These are phyloP conservation scores for Centrapalus pauciflorus DNA, from an alignment of 129 eudicot genomes.

Conservation along the genomic window DNA sequence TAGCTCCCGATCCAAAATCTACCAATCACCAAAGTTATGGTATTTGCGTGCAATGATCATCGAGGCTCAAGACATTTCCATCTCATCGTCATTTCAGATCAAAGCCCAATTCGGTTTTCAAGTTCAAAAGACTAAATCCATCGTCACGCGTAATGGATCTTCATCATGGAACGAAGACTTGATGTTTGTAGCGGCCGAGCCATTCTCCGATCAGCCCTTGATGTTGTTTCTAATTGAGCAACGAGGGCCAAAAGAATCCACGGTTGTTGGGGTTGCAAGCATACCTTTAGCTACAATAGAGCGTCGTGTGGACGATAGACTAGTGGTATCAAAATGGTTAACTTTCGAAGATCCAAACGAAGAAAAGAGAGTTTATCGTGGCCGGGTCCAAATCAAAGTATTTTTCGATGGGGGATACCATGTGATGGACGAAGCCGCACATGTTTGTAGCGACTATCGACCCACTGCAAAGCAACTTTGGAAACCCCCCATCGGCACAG, in stretches of 20 bases:
- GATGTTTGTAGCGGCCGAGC: slow-evolving; percentile 89
- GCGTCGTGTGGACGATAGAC: slow-evolving; percentile 88
- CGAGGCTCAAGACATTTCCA: slow-evolving; percentile 70
- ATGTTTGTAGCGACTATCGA: slow-evolving; percentile 90
- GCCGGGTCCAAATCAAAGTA: slow-evolving; percentile 73
- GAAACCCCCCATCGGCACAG: slow-evolving; percentile 74
- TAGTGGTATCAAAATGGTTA: slow-evolving; percentile 70
- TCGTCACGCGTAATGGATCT: slow-evolving; percentile 45
- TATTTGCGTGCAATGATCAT: slow-evolving; percentile 61
- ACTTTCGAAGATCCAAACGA: slow-evolving; percentile 72
- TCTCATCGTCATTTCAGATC: slow-evolving; percentile 44
- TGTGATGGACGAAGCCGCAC: slow-evolving; percentile 93
- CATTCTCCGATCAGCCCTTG: slow-evolving; percentile 56
- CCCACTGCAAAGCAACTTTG: slow-evolving; percentile 96
- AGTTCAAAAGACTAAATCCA: slow-evolving; percentile 56
- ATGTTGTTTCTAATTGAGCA: slow-evolving; percentile 48
- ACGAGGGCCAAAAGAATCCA: slow-evolving; percentile 48
- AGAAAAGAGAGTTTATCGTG: slow-evolving; percentile 50
- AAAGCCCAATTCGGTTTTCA: slow-evolving; percentile 87
- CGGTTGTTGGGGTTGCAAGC: slow-evolving; percentile 44
- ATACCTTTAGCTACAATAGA: slow-evolving; percentile 72
- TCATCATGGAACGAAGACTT: slow-evolving; percentile 86
- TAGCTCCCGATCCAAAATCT: slow-evolving; percentile 58
- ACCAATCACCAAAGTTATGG: slow-evolving; percentile 92
- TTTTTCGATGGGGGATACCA: slow-evolving; percentile 97